phyloP scores from a whole-genome alignment of 1,139 yeast genomes.

The Yamadazyma songkhlaensis region DNA sequence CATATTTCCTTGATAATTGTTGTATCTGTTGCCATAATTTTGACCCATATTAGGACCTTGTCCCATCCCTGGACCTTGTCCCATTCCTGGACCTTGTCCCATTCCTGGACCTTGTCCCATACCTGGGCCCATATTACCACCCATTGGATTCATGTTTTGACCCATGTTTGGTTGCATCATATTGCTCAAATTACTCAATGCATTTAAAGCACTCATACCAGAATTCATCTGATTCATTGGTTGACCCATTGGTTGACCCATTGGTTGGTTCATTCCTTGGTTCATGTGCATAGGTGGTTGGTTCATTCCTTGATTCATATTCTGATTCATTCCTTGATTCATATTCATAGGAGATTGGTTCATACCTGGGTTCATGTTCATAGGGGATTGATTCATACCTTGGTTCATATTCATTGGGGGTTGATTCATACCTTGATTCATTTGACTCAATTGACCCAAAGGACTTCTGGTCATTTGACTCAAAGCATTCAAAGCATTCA shows the following conservation, averaged over 20 bases:
- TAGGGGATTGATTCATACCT: conserved; percentile 4
- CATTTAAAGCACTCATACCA: conserved; percentile 14
- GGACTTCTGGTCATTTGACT: conserved; percentile 13
- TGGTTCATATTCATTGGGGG: conserved; percentile 3
- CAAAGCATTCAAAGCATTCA: conserved; percentile 12
- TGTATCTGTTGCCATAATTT: conserved; percentile 14
- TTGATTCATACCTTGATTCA: not conserved
- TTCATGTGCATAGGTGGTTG: not conserved
- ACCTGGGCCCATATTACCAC: not conserved
- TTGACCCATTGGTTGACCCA: not conserved
- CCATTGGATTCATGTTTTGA: conserved; percentile 2
- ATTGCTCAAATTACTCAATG: conserved; percentile 15
- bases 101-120: conserved; percentile 1
- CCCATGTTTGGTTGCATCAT: conserved; percentile 14
- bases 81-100: conserved; percentile 2
- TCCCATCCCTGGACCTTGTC: conserved; percentile 3
- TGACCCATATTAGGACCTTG: conserved; percentile 1
- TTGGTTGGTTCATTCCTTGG: not conserved
- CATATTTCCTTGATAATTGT: conserved; percentile 39
- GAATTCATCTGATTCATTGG: conserved; percentile 4
- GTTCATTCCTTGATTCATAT: conserved; percentile 1
- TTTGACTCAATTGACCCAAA: conserved; percentile 10
- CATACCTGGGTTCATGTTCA: conserved; percentile 1
- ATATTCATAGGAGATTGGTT: conserved; percentile 3
- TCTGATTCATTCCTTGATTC: conserved; percentile 2